Percentiles rank a stretch among this genome's conserved stretches.
Evolutionary conservation across 768 basidiomycete genomes (phyloP).

Genomic region (Tulasnella sp.): DNA sequence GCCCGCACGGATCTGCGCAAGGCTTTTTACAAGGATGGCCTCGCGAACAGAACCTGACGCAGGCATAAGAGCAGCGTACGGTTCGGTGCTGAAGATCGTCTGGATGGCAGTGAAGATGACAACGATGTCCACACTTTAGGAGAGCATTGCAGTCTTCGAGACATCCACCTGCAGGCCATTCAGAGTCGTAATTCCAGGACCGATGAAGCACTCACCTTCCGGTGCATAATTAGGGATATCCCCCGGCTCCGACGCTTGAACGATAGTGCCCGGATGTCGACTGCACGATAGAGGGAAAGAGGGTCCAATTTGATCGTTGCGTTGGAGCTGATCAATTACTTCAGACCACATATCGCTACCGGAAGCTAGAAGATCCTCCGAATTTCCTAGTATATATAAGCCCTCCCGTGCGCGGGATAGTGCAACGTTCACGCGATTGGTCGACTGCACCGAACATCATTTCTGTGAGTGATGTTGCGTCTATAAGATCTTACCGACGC

Average conservation of each 20-base stretch:
- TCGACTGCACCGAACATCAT: slow-evolving; percentile 42
- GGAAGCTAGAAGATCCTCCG: slow-evolving; percentile 47
- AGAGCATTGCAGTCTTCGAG: slow-evolving; percentile 40
- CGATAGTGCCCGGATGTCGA: slow-evolving; percentile 45
- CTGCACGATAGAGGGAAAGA: slow-evolving; percentile 57
- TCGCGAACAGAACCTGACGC: slow-evolving; percentile 11
- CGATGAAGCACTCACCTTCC: slow-evolving; percentile 44
- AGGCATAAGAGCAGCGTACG: not conserved
- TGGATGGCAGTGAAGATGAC: slow-evolving; percentile 18
- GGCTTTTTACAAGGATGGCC: slow-evolving; percentile 11
- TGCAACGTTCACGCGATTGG: slow-evolving; percentile 61
- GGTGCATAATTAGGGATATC: slow-evolving; percentile 52
- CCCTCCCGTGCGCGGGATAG: slow-evolving; percentile 72
- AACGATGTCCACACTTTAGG: slow-evolving; percentile 22
- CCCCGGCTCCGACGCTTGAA: slow-evolving; percentile 51
- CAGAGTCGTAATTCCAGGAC: slow-evolving; percentile 51
- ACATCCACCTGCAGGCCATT: slow-evolving; percentile 60
- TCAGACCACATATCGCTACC: slow-evolving; percentile 50
- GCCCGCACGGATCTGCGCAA: slow-evolving; percentile 16
- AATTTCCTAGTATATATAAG: slow-evolving; percentile 68
- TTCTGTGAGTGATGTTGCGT: slow-evolving; percentile 5
- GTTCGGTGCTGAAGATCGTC: slow-evolving; percentile 21
- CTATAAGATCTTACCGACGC: slow-evolving; percentile 11
- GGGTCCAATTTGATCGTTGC: slow-evolving; percentile 47
- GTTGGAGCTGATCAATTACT: slow-evolving; percentile 56